Conservation (phyloP, 2,329 filamentous ascomycete genomes). For the Xylariaceae sp. region DNA sequence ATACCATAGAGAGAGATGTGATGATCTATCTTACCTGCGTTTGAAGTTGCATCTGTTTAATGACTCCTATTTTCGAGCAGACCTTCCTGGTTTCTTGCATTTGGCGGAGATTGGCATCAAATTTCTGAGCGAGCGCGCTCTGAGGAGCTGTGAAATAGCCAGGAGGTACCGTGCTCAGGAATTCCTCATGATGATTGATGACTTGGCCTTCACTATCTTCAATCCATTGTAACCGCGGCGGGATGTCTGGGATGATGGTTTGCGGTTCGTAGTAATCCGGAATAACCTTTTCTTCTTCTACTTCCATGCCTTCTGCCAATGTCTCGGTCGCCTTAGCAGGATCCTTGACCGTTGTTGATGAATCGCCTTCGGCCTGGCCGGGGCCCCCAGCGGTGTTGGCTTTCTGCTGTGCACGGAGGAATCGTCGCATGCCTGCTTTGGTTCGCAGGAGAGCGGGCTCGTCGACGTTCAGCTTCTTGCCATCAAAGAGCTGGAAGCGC, state of each 20-base stretch:
- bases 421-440: slow-evolving; percentile 86
- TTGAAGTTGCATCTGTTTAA: slow-evolving; percentile 99
- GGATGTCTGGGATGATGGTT: slow-evolving; percentile 80
- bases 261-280: slow-evolving; percentile 94
- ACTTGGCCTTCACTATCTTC: slow-evolving; percentile 87
- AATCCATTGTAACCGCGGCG: slow-evolving; percentile 74
- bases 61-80: slow-evolving; percentile 92
- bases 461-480: slow-evolving; percentile 78
- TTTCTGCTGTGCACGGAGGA: slow-evolving; percentile 73
- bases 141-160: slow-evolving; percentile 73
- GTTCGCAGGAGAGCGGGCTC: slow-evolving; percentile 81
- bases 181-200: slow-evolving; percentile 83
- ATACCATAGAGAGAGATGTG: slow-evolving; percentile 12
- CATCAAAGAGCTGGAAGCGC: slow-evolving; percentile 79
- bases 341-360: slow-evolving; percentile 47
- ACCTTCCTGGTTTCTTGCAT: slow-evolving; percentile 97
- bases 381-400: slow-evolving; percentile 49
- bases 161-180: slow-evolving; percentile 69
- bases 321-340: slow-evolving; percentile 60
- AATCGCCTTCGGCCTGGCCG: slow-evolving; percentile 37
- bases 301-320: slow-evolving; percentile 91
- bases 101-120: slow-evolving; percentile 87
- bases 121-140: slow-evolving; percentile 69
- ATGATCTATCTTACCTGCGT: slow-evolving; percentile 62
- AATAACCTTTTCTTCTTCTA: slow-evolving; percentile 75